Conservation (phyloP, 139 green algal species). For the Coccomyxa sp. region DNA sequence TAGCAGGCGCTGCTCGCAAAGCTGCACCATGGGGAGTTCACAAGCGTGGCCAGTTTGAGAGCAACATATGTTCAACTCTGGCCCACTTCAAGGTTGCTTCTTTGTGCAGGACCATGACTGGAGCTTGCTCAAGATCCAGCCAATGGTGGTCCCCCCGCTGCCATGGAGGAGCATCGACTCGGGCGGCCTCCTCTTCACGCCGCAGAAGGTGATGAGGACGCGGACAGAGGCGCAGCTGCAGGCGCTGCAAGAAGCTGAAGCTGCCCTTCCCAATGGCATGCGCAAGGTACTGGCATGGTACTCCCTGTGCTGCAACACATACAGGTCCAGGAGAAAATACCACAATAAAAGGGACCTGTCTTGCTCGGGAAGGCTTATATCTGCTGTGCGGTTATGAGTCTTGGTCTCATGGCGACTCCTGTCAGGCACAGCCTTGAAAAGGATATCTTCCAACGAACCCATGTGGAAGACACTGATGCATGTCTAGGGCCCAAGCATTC, state of each 20-base stretch:
- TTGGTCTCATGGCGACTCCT: background rate
- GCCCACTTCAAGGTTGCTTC: too few relatives aligned
- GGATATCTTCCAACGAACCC: too few relatives aligned
- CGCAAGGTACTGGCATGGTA: too few relatives aligned
- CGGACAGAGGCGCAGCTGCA: too few relatives aligned
- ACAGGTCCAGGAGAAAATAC: too few relatives aligned
- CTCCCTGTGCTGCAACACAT: too few relatives aligned
- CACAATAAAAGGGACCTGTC: too few relatives aligned
- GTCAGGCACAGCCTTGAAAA: background rate
- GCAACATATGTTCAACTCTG: background rate
- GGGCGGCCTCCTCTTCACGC: slow-evolving; percentile 60
- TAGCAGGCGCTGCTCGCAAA: background rate
- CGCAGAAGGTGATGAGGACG: slow-evolving; percentile 33
- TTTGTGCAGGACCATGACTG: slow-evolving; percentile 30
- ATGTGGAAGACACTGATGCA: too few relatives aligned
- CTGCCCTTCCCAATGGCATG: too few relatives aligned
- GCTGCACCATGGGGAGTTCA: background rate
- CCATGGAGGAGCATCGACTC: slow-evolving; percentile 56
- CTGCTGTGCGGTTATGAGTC: background rate
- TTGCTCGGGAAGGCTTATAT: too few relatives aligned
- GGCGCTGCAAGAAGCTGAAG: too few relatives aligned
- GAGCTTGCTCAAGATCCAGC: slow-evolving; percentile 39
- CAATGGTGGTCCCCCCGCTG: slow-evolving; percentile 74
- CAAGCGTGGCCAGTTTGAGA: background rate
- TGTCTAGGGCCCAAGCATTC: too few relatives aligned